Percentiles rank a stretch among this genome's conserved stretches.
phyloP scores from a whole-genome alignment of 208 protist species.

The Crithidia expoeki region DNA sequence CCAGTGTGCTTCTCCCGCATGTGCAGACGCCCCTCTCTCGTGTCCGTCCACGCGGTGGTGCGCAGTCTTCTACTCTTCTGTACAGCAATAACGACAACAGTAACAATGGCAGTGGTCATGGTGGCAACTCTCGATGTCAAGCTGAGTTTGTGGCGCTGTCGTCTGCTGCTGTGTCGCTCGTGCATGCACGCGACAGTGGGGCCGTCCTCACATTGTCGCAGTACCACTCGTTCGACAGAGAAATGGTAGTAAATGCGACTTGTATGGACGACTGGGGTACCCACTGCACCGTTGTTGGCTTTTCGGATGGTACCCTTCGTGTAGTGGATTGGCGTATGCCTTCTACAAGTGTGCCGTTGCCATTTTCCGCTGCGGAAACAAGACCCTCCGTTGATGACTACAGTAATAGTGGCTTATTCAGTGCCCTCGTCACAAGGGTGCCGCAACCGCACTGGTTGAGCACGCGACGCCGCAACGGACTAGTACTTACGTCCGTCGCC shows the following conservation, averaged over 20 bases:
- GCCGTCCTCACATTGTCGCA: constrained; percentile 19
- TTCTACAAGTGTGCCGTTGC: neutral
- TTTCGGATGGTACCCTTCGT: constrained; percentile 62
- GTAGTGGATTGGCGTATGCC: constrained; percentile 68
- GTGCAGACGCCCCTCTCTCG: constrained; percentile 17
- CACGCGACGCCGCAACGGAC: constrained; percentile 10
- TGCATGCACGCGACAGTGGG: constrained; percentile 29
- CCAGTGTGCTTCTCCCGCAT: constrained; percentile 17
- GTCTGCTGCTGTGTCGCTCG: constrained; percentile 12
- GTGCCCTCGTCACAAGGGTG: constrained; percentile 16
- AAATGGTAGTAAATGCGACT: constrained; percentile 45
- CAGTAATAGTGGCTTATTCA: neutral
- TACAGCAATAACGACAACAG: neutral
- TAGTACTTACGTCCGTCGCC: constrained; percentile 21
- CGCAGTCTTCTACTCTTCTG: neutral
- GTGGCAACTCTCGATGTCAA: constrained; percentile 1
- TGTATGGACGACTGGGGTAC: constrained; percentile 61
- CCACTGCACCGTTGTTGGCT: constrained; percentile 55
- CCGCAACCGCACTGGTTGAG: constrained; percentile 49
- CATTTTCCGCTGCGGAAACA: neutral
- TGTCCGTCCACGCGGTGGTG: constrained; percentile 14
- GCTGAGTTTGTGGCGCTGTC: constrained; percentile 29
- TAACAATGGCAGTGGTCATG: neutral
- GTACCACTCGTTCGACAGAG: constrained; percentile 19
- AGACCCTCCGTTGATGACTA: neutral